phyloP scores from a whole-genome alignment of 176 grass and related monocot genomes.

The Juncus inflexus region DNA sequence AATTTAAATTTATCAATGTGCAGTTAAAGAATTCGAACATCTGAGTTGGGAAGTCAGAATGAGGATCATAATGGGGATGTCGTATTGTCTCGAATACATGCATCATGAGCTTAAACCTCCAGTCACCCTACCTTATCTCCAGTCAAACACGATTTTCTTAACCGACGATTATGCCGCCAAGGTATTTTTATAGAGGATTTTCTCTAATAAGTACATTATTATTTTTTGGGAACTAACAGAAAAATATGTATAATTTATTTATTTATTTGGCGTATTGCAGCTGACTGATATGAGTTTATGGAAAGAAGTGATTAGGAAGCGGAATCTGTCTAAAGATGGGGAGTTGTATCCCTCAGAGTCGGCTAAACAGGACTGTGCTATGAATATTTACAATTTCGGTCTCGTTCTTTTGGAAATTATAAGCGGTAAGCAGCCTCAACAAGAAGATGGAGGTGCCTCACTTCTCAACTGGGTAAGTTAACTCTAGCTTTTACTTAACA shows the following conservation, averaged over 20 bases:
- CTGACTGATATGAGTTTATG: slow-evolving; percentile 70
- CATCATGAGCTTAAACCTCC: slow-evolving; percentile 77
- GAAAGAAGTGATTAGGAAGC: slow-evolving; percentile 46
- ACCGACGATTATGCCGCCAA: slow-evolving; percentile 88
- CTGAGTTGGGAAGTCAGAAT: slow-evolving; percentile 83
- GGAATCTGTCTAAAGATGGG: slow-evolving; percentile 47
- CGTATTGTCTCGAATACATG: slow-evolving; percentile 87
- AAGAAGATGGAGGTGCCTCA: slow-evolving; percentile 35
- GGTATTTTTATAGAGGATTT: slow-evolving; percentile 34
- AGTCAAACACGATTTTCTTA: slow-evolving; percentile 53
- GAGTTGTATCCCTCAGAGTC: slow-evolving; percentile 35
- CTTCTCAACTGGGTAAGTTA: slow-evolving; percentile 59
- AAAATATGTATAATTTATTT: background rate
- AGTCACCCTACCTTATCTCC: slow-evolving; percentile 40
- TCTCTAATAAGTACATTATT: background rate
- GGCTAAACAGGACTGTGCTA: slow-evolving; percentile 34
- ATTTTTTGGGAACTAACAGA: too few relatives aligned
- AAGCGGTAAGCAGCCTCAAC: slow-evolving; percentile 55
- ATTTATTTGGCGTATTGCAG: slow-evolving; percentile 32
- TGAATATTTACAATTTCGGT: slow-evolving; percentile 67
- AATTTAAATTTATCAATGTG: slow-evolving; percentile 20
- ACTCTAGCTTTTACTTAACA: background rate
- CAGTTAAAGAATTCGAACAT: slow-evolving; percentile 84
- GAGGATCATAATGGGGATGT: slow-evolving; percentile 85
- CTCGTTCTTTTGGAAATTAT: slow-evolving; percentile 68